phyloP scores from a whole-genome alignment of 164 flowering plant genomes.

The Macadamia integrifolia region DNA sequence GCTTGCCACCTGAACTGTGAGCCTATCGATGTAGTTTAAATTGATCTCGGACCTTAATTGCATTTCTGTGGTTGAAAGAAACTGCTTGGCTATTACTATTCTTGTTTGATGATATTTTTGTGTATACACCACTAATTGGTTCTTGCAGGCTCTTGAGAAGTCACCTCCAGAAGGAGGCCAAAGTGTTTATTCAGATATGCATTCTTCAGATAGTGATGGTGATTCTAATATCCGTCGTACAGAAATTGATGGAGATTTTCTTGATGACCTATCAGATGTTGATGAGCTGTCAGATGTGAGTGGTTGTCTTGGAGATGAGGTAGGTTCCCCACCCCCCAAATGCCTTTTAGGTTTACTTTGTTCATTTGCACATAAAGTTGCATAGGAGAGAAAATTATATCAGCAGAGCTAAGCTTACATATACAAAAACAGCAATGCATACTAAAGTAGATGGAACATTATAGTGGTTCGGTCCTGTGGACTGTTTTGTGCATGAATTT shows the following conservation, averaged over 20 bases:
- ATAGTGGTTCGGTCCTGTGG: no score
- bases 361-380: no score
- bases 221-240: no score
- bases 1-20: background rate
- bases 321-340: slow-evolving; percentile 11
- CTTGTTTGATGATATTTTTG: background rate
- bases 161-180: slow-evolving; percentile 33
- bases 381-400: no score
- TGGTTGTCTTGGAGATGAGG: slow-evolving; percentile 46
- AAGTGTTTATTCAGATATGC: slow-evolving; percentile 23
- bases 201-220: slow-evolving; percentile 29
- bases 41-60: background rate
- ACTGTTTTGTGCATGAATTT: no score
- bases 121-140: background rate
- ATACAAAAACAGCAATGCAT: no score
- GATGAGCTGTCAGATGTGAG: slow-evolving; percentile 51
- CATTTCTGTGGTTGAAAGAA: background rate
- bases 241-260: slow-evolving; percentile 32
- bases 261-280: slow-evolving; percentile 48
- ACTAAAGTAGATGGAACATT: no score
- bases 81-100: background rate
- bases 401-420: no score
- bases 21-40: background rate
- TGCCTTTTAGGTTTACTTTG: background rate
- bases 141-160: slow-evolving; percentile 54